Base-by-base conservation (phyloP, 2,329 filamentous ascomycete genomes). In the Fusarium verticillioides region DNA sequence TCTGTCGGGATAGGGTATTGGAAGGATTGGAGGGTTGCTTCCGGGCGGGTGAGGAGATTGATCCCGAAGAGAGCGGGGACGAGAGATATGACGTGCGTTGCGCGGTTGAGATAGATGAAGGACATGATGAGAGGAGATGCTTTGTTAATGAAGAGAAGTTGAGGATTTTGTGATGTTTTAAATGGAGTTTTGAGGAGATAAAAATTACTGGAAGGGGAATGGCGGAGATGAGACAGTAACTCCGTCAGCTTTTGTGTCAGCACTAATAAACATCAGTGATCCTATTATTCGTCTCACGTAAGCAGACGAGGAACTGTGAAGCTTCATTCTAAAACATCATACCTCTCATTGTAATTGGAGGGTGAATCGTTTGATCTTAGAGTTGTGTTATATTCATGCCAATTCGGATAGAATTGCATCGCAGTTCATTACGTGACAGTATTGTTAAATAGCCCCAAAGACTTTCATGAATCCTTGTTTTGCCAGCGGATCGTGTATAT, bases 41-140 rank as follows among this genome's bases (percentile, higher is more conserved):
- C 65, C 1, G 63, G 65, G 21, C 63, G 63, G 2, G 65, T 49
- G 15, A 68, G 30, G 13, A 68, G 63, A 21, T 62, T 68, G 47
- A 68, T 52, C 3, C 63, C 65, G n/a, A 67, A 53, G 12, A 68
- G 47, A 2, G 40, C 63, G 7, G 65, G 65, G 15, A 54, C 4
- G 5, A 66, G n/a, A 13, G 63, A 60, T 0, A 53, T 3, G 9
- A 60, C 28, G 26, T 60, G 46, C 4, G 58, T 40, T 15, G 44
- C 58, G n/a, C 44, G 46, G 46, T 53, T 34, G 28, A 60, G 28
- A 11, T 36, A 34, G 11, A 26, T 1, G n/a, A 39, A 37, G 2
- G 28, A 60, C 58, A 60, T 60, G 15, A 5, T 23, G 26, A 23
- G 8, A 11, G 2, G 13, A 34, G 32, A 34, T n/a, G 9, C 0